These are phyloP conservation scores for Penicillium roqueforti DNA, from an alignment of 495 filamentous ascomycete species.

Conservation along the genomic window DNA sequence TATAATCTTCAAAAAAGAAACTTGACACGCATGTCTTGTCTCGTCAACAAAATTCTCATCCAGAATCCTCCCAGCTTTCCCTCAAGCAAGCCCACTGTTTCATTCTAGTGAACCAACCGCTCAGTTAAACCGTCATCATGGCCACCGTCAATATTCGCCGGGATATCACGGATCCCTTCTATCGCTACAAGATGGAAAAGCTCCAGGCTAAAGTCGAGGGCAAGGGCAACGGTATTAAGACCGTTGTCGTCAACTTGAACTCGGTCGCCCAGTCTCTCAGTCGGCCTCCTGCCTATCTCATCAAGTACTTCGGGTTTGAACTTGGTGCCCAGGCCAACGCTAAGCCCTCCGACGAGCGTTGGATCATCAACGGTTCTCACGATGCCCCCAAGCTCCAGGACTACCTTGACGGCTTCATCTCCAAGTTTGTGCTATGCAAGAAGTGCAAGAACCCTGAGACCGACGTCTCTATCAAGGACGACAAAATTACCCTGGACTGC, in stretches of 20 bases:
- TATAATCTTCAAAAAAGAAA: slow-evolving; percentile 39
- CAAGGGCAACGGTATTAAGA: slow-evolving; percentile 97
- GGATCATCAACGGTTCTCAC: slow-evolving; percentile 99
- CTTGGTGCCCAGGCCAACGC: slow-evolving; percentile 97
- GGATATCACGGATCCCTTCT: slow-evolving; percentile 98
- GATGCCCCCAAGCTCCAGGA: slow-evolving; percentile 95
- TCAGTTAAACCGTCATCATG: slow-evolving; percentile 58
- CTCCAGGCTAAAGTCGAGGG: slow-evolving; percentile 99
- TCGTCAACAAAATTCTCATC: slow-evolving; percentile 39
- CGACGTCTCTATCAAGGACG: slow-evolving; percentile 89
- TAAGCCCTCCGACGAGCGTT: slow-evolving; percentile 94
- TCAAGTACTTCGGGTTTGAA: slow-evolving; percentile 99
- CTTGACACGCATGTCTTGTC: slow-evolving; percentile 54
- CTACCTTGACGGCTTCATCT: slow-evolving; percentile 96
- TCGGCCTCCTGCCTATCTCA: slow-evolving; percentile 88
- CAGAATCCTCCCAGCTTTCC: slow-evolving; percentile 40
- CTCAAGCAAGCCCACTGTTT: slow-evolving; percentile 20
- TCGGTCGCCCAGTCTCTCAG: slow-evolving; percentile 90
- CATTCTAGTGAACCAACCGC: slow-evolving; percentile 20
- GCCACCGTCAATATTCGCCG: slow-evolving; percentile 95
- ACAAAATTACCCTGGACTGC: slow-evolving; percentile 87
- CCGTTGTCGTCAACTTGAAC: slow-evolving; percentile 93
- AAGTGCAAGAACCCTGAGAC: slow-evolving; percentile 99
- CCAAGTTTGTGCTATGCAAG: slow-evolving; percentile 97
- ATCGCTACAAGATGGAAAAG: slow-evolving; percentile 99